A percentile compares a stretch with the other conserved stretches of the same genome.
These are phyloP conservation scores for Teratosphaeria epicoccoides DNA, from an alignment of 2,329 filamentous ascomycete species.

Conservation along the genomic window DNA sequence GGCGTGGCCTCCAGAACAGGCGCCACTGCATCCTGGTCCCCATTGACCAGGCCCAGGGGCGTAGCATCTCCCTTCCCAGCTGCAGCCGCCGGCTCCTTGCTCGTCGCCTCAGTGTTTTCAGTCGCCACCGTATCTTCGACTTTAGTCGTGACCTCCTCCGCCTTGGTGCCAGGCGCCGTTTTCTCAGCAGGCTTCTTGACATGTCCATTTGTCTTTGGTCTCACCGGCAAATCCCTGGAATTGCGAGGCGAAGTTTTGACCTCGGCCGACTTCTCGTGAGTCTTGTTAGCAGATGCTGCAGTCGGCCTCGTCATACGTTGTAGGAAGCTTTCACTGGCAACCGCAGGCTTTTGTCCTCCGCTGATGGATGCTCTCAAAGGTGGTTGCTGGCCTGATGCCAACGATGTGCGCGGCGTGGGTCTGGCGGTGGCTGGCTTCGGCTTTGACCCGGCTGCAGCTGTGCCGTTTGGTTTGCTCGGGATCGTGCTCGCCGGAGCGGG, in stretches of 20 bases:
- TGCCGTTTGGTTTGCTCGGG: conserved; percentile 15
- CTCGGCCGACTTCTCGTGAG: conserved; percentile 47
- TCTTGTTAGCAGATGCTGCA: conserved; percentile 56
- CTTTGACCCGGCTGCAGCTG: conserved; percentile 20
- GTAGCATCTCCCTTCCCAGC: neutral
- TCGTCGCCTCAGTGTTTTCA: neutral
- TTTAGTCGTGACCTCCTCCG: neutral
- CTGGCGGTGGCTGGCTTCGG: conserved; percentile 21
- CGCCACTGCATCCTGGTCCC: neutral
- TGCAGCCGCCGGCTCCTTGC: neutral
- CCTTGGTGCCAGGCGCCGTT: neutral
- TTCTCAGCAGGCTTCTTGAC: conserved; percentile 2
- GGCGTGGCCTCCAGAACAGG: neutral
- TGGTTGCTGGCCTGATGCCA: conserved; percentile 30
- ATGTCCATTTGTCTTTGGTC: conserved; percentile 8
- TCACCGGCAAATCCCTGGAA: conserved; percentile 3
- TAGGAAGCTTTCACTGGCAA: conserved; percentile 52
- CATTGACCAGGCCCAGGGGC: neutral
- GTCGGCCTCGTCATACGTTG: conserved; percentile 77
- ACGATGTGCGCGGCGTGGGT: conserved; percentile 28
- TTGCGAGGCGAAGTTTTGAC: conserved; percentile 26
- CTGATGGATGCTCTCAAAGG: conserved; percentile 36
- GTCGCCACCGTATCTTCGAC: neutral
- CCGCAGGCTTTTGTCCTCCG: conserved; percentile 23
- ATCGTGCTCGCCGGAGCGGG: conserved; percentile 6